These are phyloP conservation scores for Tricholoma matsutake DNA, from an alignment of 768 basidiomycete species.

Conservation along the genomic window DNA sequence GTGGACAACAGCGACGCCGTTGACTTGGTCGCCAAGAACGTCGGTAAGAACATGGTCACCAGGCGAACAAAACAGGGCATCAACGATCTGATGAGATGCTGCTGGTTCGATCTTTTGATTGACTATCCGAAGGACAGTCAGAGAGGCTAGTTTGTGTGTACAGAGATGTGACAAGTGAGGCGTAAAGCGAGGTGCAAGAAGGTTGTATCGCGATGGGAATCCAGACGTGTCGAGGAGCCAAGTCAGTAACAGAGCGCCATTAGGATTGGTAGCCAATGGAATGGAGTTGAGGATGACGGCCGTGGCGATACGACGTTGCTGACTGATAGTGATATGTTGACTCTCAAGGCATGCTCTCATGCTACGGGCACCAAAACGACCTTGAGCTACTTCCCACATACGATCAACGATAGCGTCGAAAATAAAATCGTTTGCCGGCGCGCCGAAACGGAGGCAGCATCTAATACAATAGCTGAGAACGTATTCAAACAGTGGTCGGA, in stretches of 20 bases:
- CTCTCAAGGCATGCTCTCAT: slow-evolving; percentile 97
- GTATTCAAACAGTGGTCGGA: not conserved
- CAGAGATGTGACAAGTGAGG: slow-evolving; percentile 96
- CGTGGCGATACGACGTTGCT: slow-evolving; percentile 93
- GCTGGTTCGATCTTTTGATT: slow-evolving; percentile 94
- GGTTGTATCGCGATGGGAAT: slow-evolving; percentile 92
- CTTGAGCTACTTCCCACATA: slow-evolving; percentile 98
- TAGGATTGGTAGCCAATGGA: slow-evolving; percentile 95
- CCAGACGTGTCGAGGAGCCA: slow-evolving; percentile 96
- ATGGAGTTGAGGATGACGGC: slow-evolving; percentile 96
- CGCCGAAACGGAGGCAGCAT: slow-evolving; percentile 87
- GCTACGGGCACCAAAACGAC: slow-evolving; percentile 95
- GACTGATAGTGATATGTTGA: slow-evolving; percentile 79
- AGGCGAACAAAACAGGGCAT: slow-evolving; percentile 87
- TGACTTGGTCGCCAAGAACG: slow-evolving; percentile 93
- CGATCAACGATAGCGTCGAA: slow-evolving; percentile 98
- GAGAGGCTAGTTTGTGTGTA: slow-evolving; percentile 95
- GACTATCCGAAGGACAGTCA: slow-evolving; percentile 92
- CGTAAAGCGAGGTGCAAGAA: slow-evolving; percentile 93
- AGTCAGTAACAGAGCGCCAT: slow-evolving; percentile 91
- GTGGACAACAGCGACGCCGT: slow-evolving; percentile 89
- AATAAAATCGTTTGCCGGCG: slow-evolving; percentile 90
- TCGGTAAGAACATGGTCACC: slow-evolving; percentile 91
- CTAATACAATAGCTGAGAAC: slow-evolving; percentile 33
- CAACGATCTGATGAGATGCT: slow-evolving; percentile 82